Conservation (phyloP, 192 early-diverging fungal genomes). For the Linnemannia schmuckeri region DNA sequence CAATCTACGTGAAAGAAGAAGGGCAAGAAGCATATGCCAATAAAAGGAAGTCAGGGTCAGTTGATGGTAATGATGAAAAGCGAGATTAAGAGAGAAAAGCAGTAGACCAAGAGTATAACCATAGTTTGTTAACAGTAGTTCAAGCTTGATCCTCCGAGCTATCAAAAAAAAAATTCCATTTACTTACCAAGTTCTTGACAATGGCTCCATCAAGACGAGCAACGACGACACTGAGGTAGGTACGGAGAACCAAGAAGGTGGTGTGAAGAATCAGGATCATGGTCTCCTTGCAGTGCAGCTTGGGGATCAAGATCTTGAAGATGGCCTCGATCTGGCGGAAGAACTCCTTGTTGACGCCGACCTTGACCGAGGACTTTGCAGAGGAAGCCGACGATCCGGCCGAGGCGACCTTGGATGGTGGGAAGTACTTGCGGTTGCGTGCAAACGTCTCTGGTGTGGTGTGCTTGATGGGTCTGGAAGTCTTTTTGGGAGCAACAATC, state of each 20-base stretch:
- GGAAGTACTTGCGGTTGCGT: constrained; percentile 60
- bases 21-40: background rate
- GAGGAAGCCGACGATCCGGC: constrained; percentile 44
- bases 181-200: constrained; percentile 90
- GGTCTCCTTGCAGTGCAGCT: constrained; percentile 83
- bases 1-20: constrained; percentile 61
- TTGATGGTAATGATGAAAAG: background rate
- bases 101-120: background rate
- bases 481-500: constrained; percentile 30
- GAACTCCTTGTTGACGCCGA: constrained; percentile 73
- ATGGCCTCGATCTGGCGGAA: constrained; percentile 77
- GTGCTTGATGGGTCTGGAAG: constrained; percentile 22
- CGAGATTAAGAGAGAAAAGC: background rate
- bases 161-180: background rate
- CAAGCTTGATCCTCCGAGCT: background rate
- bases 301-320: constrained; percentile 86
- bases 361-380: constrained; percentile 56
- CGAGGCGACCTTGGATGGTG: constrained; percentile 45
- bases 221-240: constrained; percentile 92
- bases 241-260: constrained; percentile 88
- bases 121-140: background rate
- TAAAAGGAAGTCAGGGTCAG: background rate
- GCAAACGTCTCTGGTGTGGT: constrained; percentile 56
- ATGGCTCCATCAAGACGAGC: constrained; percentile 94
- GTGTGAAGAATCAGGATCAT: constrained; percentile 86